Conservation (phyloP, 148 eudicot genomes). For the Polygonum aviculare region DNA sequence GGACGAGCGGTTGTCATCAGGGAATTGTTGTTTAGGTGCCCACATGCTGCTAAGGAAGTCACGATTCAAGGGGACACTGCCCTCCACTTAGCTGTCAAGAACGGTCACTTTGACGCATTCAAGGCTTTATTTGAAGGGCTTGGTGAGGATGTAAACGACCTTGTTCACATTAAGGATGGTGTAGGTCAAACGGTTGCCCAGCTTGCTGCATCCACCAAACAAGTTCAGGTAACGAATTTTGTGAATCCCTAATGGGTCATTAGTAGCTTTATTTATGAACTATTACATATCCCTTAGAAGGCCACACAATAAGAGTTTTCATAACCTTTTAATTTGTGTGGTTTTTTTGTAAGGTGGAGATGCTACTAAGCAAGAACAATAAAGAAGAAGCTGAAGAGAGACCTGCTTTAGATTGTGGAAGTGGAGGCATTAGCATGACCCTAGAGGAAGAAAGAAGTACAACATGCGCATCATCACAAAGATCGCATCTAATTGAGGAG, state of each 20-base stretch:
- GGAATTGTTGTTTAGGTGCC: neutral
- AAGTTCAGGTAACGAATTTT: neutral
- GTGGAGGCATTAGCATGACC: neutral
- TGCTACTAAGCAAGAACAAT: neutral
- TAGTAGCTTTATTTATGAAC: neutral
- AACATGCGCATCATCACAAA: neutral
- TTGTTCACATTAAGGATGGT: neutral
- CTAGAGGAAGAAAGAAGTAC: slow-evolving; percentile 1
- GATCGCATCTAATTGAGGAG: neutral
- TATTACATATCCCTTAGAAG: too few relatives aligned
- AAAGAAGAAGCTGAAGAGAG: neutral
- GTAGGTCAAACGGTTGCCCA: neutral
- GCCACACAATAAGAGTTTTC: too few relatives aligned
- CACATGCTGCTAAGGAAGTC: neutral
- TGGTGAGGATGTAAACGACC: neutral
- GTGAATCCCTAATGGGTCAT: too few relatives aligned
- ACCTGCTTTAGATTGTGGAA: neutral
- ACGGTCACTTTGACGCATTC: neutral
- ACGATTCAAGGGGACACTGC: neutral
- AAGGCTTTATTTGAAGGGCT: neutral
- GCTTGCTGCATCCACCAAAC: neutral
- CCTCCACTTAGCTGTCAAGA: neutral
- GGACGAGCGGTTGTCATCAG: neutral
- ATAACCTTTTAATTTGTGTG: too few relatives aligned
- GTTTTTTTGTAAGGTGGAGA: neutral